Percentiles rank a stretch among this genome's conserved stretches.
Conservation (phyloP, 2,329 filamentous ascomycete species). For the Paecilomyces formosus region DNA sequence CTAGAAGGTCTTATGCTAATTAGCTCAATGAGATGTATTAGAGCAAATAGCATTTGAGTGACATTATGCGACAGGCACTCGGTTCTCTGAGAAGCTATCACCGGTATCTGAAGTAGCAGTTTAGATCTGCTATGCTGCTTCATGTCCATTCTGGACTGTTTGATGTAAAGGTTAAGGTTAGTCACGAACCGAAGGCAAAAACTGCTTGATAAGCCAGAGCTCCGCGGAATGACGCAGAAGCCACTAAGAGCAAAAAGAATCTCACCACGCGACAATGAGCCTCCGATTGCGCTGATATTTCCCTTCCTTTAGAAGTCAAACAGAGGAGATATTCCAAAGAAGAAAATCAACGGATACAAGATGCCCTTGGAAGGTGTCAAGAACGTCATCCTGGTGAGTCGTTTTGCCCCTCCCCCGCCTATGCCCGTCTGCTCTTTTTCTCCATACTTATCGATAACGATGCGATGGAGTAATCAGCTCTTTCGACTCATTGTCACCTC, state of each 20-base stretch:
- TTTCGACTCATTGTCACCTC: not conserved
- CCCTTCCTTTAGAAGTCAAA: not conserved
- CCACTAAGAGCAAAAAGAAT: slow-evolving; percentile 13
- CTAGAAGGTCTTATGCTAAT: too few species aligned
- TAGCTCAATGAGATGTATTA: too few species aligned
- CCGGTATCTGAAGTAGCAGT: too few species aligned
- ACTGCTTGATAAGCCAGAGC: not conserved
- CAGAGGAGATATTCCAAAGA: not conserved
- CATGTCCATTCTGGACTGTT: too few species aligned
- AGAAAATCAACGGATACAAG: not conserved
- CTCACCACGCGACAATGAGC: slow-evolving; percentile 32
- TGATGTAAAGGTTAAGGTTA: not conserved
- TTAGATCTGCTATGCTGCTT: too few species aligned
- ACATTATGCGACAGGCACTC: too few species aligned
- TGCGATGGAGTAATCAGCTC: not conserved
- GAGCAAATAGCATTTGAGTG: too few species aligned
- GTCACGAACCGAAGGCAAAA: not conserved
- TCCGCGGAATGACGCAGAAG: not conserved
- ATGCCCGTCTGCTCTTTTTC: not conserved
- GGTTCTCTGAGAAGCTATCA: too few species aligned
- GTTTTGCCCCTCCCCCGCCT: not conserved
- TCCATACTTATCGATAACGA: not conserved
- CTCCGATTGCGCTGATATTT: not conserved
- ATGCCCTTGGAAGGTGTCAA: slow-evolving; percentile 39
- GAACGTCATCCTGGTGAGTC: slow-evolving; percentile 35